Base-by-base conservation (phyloP, 305 asterid species). In the Fraxinus paxiana region DNA sequence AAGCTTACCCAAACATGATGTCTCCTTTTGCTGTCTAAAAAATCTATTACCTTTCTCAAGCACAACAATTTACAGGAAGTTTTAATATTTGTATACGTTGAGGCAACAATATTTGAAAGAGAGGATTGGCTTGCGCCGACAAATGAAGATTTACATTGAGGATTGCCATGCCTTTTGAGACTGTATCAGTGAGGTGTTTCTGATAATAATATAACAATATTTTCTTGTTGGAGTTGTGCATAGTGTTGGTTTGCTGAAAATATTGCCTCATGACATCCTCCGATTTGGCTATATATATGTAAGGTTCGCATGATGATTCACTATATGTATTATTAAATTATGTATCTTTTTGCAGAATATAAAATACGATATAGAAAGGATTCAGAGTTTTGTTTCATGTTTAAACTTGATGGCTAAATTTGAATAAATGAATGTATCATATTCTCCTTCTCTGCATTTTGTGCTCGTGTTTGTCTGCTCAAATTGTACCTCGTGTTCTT, bases 151-250 rank as follows among this genome's bases (percentile, higher is more conserved):
- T 76, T 56, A 69, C 73, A 54, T 78, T 31, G 77, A 80, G 48
- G 78, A 79, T 43, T n/a, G 34, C 78, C 70, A 20, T 54, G 73
- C 78, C 79, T 71, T 41, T 7, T 2, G 34, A 8, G 76, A 48
- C 76, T 46, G 20, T 38, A 84, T 35, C 33, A 67, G 18, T 31
- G 48, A 59, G 35, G 85, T 63, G 67, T 31, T 34, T 59, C 13
- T 63, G 71, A 83, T 70, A 4, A 78, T 69, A 79, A 61, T 59
- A 51, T 46, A 28, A 59, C 76, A 59, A 22, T 77, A 43, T 70
- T 79, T 74, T 43, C 18, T 63, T 56, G 76, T 76, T 78, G 75
- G 77, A 79, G 78, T 56, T 81, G 88, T 83, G 85, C 81, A 82
- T 82, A 84, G 82, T 77, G 83, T 61, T 77, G 72, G 79, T 73